Percentiles rank a stretch among this genome's conserved stretches.
Evolutionary conservation across 2,329 filamentous ascomycete genomes (phyloP).

Genomic region (Fusarium sp.): DNA sequence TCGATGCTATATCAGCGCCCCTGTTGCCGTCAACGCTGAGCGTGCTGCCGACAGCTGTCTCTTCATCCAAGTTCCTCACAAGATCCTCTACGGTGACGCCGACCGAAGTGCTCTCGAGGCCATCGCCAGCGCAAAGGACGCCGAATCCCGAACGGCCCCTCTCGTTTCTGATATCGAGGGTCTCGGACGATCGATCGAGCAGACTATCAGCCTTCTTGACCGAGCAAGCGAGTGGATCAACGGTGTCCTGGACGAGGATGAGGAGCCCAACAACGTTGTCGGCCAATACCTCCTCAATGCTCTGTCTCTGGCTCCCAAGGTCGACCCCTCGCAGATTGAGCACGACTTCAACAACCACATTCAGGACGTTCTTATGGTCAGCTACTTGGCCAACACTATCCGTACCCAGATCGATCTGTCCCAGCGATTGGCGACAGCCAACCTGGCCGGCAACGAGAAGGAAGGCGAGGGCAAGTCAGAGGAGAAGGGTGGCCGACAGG

Average conservation of each 20-base stretch:
- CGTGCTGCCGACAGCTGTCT: slow-evolving; percentile 95
- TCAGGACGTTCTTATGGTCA: slow-evolving; percentile 97
- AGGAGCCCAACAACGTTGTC: slow-evolving; percentile 87
- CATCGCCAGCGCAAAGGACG: slow-evolving; percentile 83
- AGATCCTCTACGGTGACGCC: slow-evolving; percentile 86
- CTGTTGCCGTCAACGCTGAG: slow-evolving; percentile 94
- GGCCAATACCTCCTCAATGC: slow-evolving; percentile 97
- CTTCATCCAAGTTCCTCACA: slow-evolving; percentile 97
- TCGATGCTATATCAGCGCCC: slow-evolving; percentile 93
- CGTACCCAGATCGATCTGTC: slow-evolving; percentile 98
- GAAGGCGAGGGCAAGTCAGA: slow-evolving; percentile 62
- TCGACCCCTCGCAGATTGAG: slow-evolving; percentile 90
- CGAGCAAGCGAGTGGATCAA: slow-evolving; percentile 92
- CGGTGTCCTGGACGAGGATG: slow-evolving; percentile 93
- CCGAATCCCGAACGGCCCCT: slow-evolving; percentile 77
- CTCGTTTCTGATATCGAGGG: slow-evolving; percentile 91
- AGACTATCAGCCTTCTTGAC: slow-evolving; percentile 90
- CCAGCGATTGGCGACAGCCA: slow-evolving; percentile 89
- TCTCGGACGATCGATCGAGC: slow-evolving; percentile 85
- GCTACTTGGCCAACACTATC: slow-evolving; percentile 98
- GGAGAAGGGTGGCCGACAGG: slow-evolving; percentile 60
- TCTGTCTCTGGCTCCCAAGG: slow-evolving; percentile 92
- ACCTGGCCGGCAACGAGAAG: slow-evolving; percentile 65
- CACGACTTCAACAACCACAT: slow-evolving; percentile 99
- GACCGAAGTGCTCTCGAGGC: slow-evolving; percentile 78